Base-by-base conservation (phyloP, 805 yeast genomes). In the Scheffersomyces amazonensis region DNA sequence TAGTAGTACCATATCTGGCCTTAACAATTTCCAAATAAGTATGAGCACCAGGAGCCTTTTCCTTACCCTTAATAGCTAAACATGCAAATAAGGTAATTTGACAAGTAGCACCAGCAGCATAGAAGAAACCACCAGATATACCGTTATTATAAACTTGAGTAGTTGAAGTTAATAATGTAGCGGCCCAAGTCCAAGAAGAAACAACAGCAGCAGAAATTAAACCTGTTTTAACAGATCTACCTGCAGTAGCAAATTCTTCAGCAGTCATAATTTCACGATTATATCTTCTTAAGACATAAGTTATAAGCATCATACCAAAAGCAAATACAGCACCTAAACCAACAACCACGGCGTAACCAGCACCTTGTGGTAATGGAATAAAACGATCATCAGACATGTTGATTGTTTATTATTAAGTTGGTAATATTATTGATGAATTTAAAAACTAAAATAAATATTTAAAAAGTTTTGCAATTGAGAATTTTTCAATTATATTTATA, bases 241-340 rank as follows among this genome's bases (percentile, higher is more conserved):
- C 96, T 24, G 96, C 96, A 4, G 96, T 89, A 2, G 95, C 79
- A 50, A 90, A 90, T 56, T 89, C 96, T 64, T 90, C 97, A 3
- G 96, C 89, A 5, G 96, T 87, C 62, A 88, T 83, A 39, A 85
- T 75, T 61, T 90, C 96, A 50, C 78, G 77, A 56, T 87, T 90
- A 60, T 89, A 90, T 33, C 96, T 71, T 48, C 78, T 76, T 31
- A 88, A 69, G 42, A 85, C 71, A 34, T 67, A 73, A 0, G 96
- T 87, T 37, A 85, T 81, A 31, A 74, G 54, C 52, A 88, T 78
- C 96, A 89, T 89, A 40, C 87, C 90, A 2, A 73, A 49, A 11
- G 89, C 81, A 55, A 87, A 87, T 16, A 80, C 80, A 30, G 81
- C 74, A 31, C 96, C 96, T n/a, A 89, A 72, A 16, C 96, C 96